phyloP scores from a whole-genome alignment of 441 rosid species.

The Theobroma grandiflorum region DNA sequence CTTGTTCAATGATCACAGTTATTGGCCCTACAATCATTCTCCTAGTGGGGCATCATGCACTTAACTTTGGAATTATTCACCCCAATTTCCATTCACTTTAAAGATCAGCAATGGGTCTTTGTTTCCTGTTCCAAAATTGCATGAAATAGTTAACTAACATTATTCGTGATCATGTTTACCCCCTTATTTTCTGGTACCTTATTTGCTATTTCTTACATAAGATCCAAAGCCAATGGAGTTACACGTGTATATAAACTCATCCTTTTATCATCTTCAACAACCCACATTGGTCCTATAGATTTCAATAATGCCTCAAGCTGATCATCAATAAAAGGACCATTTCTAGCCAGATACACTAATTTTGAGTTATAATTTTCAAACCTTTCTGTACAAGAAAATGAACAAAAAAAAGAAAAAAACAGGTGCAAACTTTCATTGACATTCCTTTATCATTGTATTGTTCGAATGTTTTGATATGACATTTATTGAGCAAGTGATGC shows the following conservation, averaged over 20 bases:
- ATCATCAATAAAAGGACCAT: neutral
- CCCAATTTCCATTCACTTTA: too few species aligned
- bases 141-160: neutral
- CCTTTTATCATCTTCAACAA: constrained; percentile 7
- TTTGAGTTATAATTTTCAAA: constrained; percentile 30
- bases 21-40: too few species aligned
- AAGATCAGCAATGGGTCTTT: too few species aligned
- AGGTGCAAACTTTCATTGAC: constrained; percentile 14
- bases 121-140: neutral
- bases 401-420: neutral
- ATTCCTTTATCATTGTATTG: neutral
- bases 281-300: constrained; percentile 17
- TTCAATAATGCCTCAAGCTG: neutral
- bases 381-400: neutral
- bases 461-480: constrained; percentile 26
- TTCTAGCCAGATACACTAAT: constrained; percentile 20
- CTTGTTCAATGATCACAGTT: too few species aligned
- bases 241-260: constrained; percentile 10
- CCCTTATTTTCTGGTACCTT: neutral
- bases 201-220: neutral
- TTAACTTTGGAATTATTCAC: too few species aligned
- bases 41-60: too few species aligned
- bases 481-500: neutral
- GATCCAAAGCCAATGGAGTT: neutral
- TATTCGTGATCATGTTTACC: neutral